Conservation (phyloP, 139 green algal genomes). For the Micractinium sp. region DNA sequence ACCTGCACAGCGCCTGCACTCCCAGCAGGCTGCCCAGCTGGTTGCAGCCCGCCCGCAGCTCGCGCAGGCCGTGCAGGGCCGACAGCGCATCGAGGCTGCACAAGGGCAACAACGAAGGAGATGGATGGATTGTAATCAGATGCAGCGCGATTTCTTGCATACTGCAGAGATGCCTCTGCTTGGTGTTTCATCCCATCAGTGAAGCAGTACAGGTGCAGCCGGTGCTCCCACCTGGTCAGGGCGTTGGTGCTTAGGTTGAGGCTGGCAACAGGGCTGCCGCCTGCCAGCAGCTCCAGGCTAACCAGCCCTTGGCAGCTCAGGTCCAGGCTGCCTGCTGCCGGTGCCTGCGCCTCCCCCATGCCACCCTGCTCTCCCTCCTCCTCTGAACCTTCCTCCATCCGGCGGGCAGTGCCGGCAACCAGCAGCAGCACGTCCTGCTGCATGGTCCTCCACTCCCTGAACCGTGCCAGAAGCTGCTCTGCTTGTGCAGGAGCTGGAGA, state of each 20-base stretch:
- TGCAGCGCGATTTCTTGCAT: background rate
- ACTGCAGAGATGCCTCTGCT: too few relatives aligned
- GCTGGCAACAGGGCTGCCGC: background rate
- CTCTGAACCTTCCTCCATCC: background rate
- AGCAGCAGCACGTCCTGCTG: slow-evolving; percentile 16
- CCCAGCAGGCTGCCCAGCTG: background rate
- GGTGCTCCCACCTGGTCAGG: background rate
- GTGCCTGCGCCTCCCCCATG: background rate
- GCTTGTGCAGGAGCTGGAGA: background rate
- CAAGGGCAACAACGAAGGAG: background rate
- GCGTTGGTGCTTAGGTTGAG: background rate
- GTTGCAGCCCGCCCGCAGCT: background rate
- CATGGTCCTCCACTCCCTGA: background rate
- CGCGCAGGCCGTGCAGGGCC: background rate
- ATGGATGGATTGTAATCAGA: background rate
- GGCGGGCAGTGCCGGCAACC: background rate
- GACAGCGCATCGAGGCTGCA: slow-evolving; percentile 14
- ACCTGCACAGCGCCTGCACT: background rate
- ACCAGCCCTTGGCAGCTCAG: slow-evolving; percentile 7
- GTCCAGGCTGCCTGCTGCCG: background rate
- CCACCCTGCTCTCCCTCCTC: background rate
- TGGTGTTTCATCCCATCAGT: background rate
- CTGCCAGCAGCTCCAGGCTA: slow-evolving; percentile 5
- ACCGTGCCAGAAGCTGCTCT: background rate
- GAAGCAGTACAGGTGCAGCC: background rate